Conservation (phyloP, 2,329 filamentous ascomycete species). For the Orbilia quercus region DNA sequence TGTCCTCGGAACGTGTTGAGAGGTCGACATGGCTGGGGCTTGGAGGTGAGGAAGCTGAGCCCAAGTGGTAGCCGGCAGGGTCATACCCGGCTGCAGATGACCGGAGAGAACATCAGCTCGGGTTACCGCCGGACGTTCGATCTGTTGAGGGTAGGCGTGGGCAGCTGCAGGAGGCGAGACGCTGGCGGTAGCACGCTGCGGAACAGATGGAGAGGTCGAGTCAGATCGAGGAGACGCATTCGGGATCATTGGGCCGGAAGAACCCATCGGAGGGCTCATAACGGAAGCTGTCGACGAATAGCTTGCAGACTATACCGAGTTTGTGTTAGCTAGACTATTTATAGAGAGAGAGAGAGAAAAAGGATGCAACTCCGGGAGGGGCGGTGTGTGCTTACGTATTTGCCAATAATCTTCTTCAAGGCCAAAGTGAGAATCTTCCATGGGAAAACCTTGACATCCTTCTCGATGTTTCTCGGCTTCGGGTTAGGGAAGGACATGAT, state of each 20-base stretch:
- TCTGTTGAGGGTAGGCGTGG: slow-evolving; percentile 49
- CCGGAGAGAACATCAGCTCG: slow-evolving; percentile 46
- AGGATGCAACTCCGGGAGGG: slow-evolving; percentile 29
- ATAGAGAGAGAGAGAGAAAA: slow-evolving; percentile 22
- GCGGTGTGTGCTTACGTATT: slow-evolving; percentile 76
- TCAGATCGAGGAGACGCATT: slow-evolving; percentile 50
- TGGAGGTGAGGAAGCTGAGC: slow-evolving; percentile 52
- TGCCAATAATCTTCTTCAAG: slow-evolving; percentile 97
- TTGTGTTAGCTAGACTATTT: slow-evolving; percentile 62
- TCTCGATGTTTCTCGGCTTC: slow-evolving; percentile 97
- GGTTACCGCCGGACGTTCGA: slow-evolving; percentile 50
- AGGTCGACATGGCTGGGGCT: slow-evolving; percentile 36
- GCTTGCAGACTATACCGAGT: slow-evolving; percentile 70
- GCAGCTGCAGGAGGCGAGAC: slow-evolving; percentile 47
- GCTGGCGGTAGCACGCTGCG: slow-evolving; percentile 52
- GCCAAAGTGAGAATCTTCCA: slow-evolving; percentile 90
- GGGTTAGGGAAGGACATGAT: slow-evolving; percentile 98
- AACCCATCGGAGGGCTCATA: slow-evolving; percentile 55
- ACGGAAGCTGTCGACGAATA: slow-evolving; percentile 73
- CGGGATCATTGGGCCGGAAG: slow-evolving; percentile 45
- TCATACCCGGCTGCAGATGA: slow-evolving; percentile 45
- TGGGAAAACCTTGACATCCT: slow-evolving; percentile 98
- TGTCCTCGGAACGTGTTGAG: slow-evolving; percentile 50
- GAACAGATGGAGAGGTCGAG: slow-evolving; percentile 52
- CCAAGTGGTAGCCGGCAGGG: slow-evolving; percentile 47